Base-by-base conservation (phyloP, 2,329 filamentous ascomycete species). In the Colletotrichum navitas region DNA sequence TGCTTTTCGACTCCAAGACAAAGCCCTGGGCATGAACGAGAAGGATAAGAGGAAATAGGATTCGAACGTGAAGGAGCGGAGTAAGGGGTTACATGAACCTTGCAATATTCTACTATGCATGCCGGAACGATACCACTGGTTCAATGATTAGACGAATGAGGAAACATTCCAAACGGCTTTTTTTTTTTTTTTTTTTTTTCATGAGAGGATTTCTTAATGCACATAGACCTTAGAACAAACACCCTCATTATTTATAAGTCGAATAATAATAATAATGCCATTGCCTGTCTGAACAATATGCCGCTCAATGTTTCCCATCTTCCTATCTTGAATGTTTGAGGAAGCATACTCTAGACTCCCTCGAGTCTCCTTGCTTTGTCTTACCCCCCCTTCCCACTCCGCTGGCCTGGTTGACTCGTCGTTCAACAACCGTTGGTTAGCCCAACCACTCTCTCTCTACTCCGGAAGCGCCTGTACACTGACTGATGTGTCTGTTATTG, bases 41-140 rank as follows among this genome's bases (percentile, higher is more conserved):
- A 29, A 36, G 24, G 10, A 36, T 49, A 5, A 12, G 12, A 41
- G 11, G 36, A 24, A 36, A 39, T 29, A 3, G 26, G 45, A 43
- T 8, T 34, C 7, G 14, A 18, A 41, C 5, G 34, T 36, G 21
- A 34, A 54, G 34, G 45, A 54, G 45, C 55, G 24, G 65, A 51
- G 47, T 7, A 43, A 68, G 36, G 29, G 56, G 59, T 14, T 56
- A 49, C 18, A 24, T 36, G 36, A 49, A 26, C 32, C 0, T 3
- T 7, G 8, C 6, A 18, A 11, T 3, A 55, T 56, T 24, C 32
- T 70, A 8, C n/a, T n/a, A n/a, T 61, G 12, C 65, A 72, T 72
- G 54, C 60, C 59, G 54, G 47, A 61, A 69, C 69, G 69, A 72
- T 72, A 69, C 65, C 65, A 69, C 65, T 60, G 36, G 45, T 34